A percentile compares a stretch with the other conserved stretches of the same genome.
phyloP scores from a whole-genome alignment of 2,329 filamentous ascomycete species.

The Raffaelea deltoideospora region DNA sequence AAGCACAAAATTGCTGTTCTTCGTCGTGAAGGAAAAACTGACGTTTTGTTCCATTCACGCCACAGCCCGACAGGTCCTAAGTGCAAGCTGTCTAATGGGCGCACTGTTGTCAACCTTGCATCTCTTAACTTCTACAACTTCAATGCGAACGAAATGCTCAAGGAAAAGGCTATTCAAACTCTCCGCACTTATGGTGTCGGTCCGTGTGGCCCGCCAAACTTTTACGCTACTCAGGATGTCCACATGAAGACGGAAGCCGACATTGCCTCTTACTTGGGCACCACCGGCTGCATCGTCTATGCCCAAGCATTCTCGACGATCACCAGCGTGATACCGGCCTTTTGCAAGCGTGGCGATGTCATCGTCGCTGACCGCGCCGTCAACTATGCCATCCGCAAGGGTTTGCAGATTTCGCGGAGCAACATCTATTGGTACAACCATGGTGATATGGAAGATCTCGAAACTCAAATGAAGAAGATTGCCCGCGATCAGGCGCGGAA shows the following conservation, averaged over 20 bases:
- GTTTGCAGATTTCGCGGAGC: slow-evolving; percentile 82
- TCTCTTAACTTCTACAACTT: slow-evolving; percentile 98
- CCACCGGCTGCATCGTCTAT: slow-evolving; percentile 83
- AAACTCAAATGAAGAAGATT: slow-evolving; percentile 70
- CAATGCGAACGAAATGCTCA: slow-evolving; percentile 78
- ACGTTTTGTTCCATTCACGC: too few species aligned
- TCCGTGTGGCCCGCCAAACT: slow-evolving; percentile 89
- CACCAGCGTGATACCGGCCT: slow-evolving; percentile 90
- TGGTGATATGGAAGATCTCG: slow-evolving; percentile 88
- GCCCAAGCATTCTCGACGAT: slow-evolving; percentile 94
- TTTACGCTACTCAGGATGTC: slow-evolving; percentile 96
- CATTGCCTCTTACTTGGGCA: slow-evolving; percentile 78
- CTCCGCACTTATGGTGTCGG: slow-evolving; percentile 92
- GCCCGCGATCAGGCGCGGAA: slow-evolving; percentile 72
- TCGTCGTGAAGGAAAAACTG: not conserved
- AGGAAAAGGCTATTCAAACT: slow-evolving; percentile 88
- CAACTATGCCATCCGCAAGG: slow-evolving; percentile 89
- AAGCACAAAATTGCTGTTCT: too few species aligned
- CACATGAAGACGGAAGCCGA: slow-evolving; percentile 95
- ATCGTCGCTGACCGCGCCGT: slow-evolving; percentile 90
- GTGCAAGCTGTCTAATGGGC: slow-evolving; percentile 73
- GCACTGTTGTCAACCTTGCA: slow-evolving; percentile 83
- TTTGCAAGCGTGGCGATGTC: slow-evolving; percentile 92
- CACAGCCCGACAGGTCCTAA: slow-evolving; percentile 74
- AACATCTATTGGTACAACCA: slow-evolving; percentile 90